Evolutionary conservation across 164 flowering plant species (phyloP), one percentile per base, ranked within the genome.

Genomic region (Cinnamomum micranthum): DNA sequence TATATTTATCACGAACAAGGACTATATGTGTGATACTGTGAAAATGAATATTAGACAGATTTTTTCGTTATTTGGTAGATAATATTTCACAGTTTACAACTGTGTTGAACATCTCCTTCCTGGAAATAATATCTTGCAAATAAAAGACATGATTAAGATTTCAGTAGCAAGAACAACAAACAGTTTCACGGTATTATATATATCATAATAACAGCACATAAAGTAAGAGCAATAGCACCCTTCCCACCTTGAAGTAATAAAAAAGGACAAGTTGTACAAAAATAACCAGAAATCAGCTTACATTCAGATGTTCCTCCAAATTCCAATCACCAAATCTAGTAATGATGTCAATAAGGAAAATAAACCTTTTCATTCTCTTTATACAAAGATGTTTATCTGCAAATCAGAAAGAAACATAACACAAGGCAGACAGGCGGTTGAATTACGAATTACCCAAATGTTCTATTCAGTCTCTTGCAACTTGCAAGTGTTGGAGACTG

Each of bases 361-460:
- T 28, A 35, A 69, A 69, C 10, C 35, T 27, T 15, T 23, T 25
- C 55, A 24, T 70, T 50, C 27, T 52, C 72, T 51, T 70, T 13
- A 14, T 52, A 52, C 20, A 52, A 60, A 70, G 62, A 50, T 25
- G 72, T 13, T 69, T 69, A 23, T 41, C 28, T 69, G 69, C 35
- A 41, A 69, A 41, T 69, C 25, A 70, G 55, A 69, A 69, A 28
- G 17, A 47, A 25, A 69, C 41, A 69, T 69, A 20, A 67, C 47
- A 41, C n/a, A 23, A 52, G 63, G 24, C 72, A 70, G 72, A 2
- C n/a, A 50, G 20, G 62, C 63, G 50, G 25, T 17, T 31, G 24
- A 14, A 9, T 11, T 27, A 70, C 72, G 24, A 14, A 9, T 11
- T 27, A 70, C 72, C 28, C 19, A 24, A 13, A 50, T 25, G 22